phyloP scores from a whole-genome alignment of 2,329 filamentous ascomycete genomes.

The Venturia asperata region DNA sequence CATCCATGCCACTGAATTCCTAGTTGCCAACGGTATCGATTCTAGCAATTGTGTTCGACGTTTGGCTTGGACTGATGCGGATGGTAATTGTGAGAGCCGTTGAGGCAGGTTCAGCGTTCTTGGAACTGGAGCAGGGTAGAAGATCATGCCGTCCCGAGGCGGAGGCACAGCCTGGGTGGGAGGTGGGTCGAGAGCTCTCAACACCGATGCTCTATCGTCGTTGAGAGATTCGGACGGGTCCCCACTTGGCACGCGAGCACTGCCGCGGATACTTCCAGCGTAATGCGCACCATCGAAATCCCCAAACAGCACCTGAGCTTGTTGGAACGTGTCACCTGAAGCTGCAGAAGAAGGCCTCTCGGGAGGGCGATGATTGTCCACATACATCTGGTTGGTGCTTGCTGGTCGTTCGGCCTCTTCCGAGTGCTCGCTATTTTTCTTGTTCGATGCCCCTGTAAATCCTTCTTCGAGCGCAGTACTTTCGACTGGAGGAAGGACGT shows the following conservation, averaged over 20 bases:
- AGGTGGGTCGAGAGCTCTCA: conserved; percentile 29
- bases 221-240: conserved; percentile 24
- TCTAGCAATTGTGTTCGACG: conserved; percentile 67
- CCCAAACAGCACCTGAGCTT: conserved; percentile 60
- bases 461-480: neutral
- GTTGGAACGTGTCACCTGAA: conserved; percentile 56
- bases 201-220: conserved; percentile 10
- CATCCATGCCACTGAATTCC: conserved; percentile 47
- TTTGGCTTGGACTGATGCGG: conserved; percentile 56
- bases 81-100: conserved; percentile 68
- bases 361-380: conserved; percentile 20
- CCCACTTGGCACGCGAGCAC: conserved; percentile 21
- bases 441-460: neutral
- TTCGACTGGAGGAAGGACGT: conserved; percentile 6
- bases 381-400: conserved; percentile 2
- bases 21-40: conserved; percentile 50
- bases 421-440: neutral
- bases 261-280: conserved; percentile 43
- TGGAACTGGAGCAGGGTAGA: conserved; percentile 90
- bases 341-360: conserved; percentile 47
- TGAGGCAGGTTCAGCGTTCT: conserved; percentile 89
- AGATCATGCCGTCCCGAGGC: conserved; percentile 76
- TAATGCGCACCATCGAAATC: conserved; percentile 80
- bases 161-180: conserved; percentile 37
- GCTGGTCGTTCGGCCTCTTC: conserved; percentile 14